A percentile compares a stretch with the other conserved stretches of the same genome.
These are phyloP conservation scores for Dioscorea zingiberensis DNA, from an alignment of 106 monocot genomes.

Conservation along the genomic window DNA sequence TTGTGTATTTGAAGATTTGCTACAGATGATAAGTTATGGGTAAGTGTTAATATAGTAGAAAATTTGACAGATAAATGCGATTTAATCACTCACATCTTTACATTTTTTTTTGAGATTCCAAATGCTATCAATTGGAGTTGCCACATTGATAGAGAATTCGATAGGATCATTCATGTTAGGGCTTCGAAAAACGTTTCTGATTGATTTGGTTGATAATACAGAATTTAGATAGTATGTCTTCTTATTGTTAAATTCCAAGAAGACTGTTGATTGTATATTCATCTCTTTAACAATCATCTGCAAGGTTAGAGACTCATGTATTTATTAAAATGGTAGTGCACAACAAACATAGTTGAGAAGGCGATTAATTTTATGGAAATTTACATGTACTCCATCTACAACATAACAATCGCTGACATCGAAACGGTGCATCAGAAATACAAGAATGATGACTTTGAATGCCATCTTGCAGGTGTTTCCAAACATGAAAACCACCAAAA, in stretches of 20 bases:
- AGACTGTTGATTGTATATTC: slow-evolving; percentile 88
- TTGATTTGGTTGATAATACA: slow-evolving; percentile 71
- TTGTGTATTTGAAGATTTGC: slow-evolving; percentile 59
- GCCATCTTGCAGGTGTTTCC: slow-evolving; percentile 78
- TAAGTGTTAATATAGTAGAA: no score
- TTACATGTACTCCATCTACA: no score
- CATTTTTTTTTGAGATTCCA: slow-evolving; percentile 54
- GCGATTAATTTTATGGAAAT: no score
- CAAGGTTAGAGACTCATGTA: not conserved
- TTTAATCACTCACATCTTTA: no score
- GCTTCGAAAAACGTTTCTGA: slow-evolving; percentile 96
- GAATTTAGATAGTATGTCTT: slow-evolving; percentile 95
- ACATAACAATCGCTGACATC: slow-evolving; percentile 97
- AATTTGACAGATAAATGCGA: no score
- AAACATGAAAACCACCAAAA: slow-evolving; percentile 81
- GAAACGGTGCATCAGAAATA: slow-evolving; percentile 94
- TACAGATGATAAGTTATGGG: no score
- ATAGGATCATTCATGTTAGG: slow-evolving; percentile 83
- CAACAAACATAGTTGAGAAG: no score
- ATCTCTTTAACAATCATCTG: slow-evolving; percentile 98
- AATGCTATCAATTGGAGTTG: slow-evolving; percentile 79
- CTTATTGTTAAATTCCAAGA: slow-evolving; percentile 78
- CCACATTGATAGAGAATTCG: slow-evolving; percentile 67
- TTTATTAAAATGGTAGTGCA: no score
- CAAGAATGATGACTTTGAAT: slow-evolving; percentile 85